These are phyloP conservation scores for Scheffersomyces quercinus DNA, from an alignment of 1,139 yeast genomes.

Conservation along the genomic window DNA sequence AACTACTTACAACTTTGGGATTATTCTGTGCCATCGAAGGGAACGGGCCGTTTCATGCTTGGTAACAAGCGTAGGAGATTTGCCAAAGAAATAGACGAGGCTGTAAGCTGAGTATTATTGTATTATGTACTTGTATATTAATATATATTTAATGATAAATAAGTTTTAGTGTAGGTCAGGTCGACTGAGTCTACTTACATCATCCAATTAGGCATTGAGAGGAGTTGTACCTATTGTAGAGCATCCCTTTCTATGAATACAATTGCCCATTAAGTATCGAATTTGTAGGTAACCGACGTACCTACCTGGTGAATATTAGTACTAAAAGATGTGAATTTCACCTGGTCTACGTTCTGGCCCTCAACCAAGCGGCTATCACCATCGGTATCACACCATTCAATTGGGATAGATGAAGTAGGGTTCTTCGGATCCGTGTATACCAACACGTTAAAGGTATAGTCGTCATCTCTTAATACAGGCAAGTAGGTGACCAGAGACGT, in stretches of 20 bases:
- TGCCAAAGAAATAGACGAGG: constrained; percentile 20
- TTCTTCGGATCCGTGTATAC: constrained; percentile 80
- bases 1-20: constrained; percentile 53
- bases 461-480: constrained; percentile 68
- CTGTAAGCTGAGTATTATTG: too few relatives aligned
- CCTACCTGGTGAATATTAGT: constrained; percentile 74
- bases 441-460: constrained; percentile 80
- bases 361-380: constrained; percentile 57
- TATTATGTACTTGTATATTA: too few relatives aligned
- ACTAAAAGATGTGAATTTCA: constrained; percentile 66
- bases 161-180: too few relatives aligned
- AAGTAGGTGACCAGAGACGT: constrained; percentile 86
- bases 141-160: too few relatives aligned
- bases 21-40: constrained; percentile 43
- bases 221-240: too few relatives aligned
- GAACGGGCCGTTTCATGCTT: constrained; percentile 57
- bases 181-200: too few relatives aligned
- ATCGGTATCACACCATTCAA: constrained; percentile 81
- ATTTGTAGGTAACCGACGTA: constrained; percentile 71
- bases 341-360: constrained; percentile 61
- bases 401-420: constrained; percentile 54
- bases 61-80: constrained; percentile 50
- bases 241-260: too few relatives aligned
- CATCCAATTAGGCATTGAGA: too few relatives aligned
- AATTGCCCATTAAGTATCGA: constrained; percentile 11